A percentile compares a stretch with the other conserved stretches of the same genome.
Evolutionary conservation across 352 stramenopile genomes (phyloP).

Genomic region (Proteromonas lacertae): DNA sequence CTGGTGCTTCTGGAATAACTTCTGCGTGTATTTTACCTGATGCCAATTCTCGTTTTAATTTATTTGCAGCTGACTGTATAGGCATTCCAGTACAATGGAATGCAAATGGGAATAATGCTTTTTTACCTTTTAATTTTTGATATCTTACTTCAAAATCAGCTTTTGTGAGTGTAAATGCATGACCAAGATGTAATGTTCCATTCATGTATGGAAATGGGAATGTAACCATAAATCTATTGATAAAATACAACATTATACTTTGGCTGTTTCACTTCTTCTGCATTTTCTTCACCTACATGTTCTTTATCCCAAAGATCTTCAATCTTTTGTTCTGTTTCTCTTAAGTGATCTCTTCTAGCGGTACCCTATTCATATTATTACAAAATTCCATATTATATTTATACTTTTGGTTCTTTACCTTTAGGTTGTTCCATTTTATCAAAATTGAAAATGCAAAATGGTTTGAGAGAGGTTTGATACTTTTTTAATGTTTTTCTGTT

Average conservation of each 20-base stretch:
- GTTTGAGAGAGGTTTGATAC: too few species aligned
- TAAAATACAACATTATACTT: slow-evolving; percentile 12
- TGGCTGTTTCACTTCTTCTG: neutral
- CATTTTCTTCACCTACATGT: too few species aligned
- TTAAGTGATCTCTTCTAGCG: slow-evolving; percentile 42
- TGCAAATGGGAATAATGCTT: slow-evolving; percentile 92
- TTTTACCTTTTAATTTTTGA: slow-evolving; percentile 86
- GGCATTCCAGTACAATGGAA: slow-evolving; percentile 99
- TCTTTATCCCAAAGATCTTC: slow-evolving; percentile 42
- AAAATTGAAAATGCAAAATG: too few species aligned
- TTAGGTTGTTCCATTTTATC: too few species aligned
- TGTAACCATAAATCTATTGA: slow-evolving; percentile 86
- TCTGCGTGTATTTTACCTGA: slow-evolving; percentile 58
- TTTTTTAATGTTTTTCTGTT: too few species aligned
- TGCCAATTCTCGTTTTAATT: slow-evolving; percentile 85
- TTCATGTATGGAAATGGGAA: slow-evolving; percentile 99
- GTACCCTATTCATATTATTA: slow-evolving; percentile 15
- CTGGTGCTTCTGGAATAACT: slow-evolving; percentile 22
- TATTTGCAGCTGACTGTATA: slow-evolving; percentile 92
- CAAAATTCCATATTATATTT: too few species aligned
- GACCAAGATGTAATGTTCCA: slow-evolving; percentile 84
- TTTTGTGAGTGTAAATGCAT: slow-evolving; percentile 90
- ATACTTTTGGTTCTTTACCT: too few species aligned
- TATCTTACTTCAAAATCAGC: slow-evolving; percentile 41
- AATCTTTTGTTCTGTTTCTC: slow-evolving; percentile 46